Conservation (phyloP, 768 basidiomycete genomes). For the Leccinum rimulosum region DNA sequence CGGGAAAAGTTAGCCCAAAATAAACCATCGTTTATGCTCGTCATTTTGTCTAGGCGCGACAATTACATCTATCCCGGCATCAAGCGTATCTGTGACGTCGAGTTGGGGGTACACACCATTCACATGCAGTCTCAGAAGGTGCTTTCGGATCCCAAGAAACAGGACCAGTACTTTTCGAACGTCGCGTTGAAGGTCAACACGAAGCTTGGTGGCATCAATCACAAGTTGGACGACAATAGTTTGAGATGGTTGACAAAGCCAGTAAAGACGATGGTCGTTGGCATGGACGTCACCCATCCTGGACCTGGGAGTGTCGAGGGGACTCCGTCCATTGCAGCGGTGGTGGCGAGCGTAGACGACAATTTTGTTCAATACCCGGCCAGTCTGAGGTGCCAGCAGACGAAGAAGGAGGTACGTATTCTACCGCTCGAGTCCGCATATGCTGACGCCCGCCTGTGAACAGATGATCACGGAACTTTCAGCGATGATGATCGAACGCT, state of each 20-base stretch:
- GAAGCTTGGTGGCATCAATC: slow-evolving; percentile 82
- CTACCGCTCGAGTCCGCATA: background rate
- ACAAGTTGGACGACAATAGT: slow-evolving; percentile 57
- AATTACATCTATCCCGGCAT: slow-evolving; percentile 79
- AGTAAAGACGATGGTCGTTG: slow-evolving; percentile 73
- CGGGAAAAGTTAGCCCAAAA: slow-evolving; percentile 23
- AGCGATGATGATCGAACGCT: slow-evolving; percentile 70
- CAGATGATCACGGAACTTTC: slow-evolving; percentile 72
- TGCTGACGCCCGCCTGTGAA: background rate
- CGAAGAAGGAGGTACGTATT: slow-evolving; percentile 25
- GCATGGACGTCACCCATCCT: slow-evolving; percentile 83
- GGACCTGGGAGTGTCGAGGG: slow-evolving; percentile 64
- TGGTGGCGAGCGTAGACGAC: slow-evolving; percentile 73
- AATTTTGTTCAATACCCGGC: slow-evolving; percentile 77
- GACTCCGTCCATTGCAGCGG: slow-evolving; percentile 80
- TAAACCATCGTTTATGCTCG: slow-evolving; percentile 62
- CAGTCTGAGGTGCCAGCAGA: slow-evolving; percentile 62
- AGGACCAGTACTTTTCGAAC: slow-evolving; percentile 82
- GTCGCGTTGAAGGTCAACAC: slow-evolving; percentile 80
- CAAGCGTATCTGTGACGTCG: slow-evolving; percentile 73
- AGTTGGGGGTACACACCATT: slow-evolving; percentile 73
- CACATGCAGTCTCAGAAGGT: slow-evolving; percentile 69
- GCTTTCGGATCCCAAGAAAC: slow-evolving; percentile 48
- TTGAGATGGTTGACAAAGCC: slow-evolving; percentile 65
- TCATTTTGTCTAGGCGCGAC: slow-evolving; percentile 65